A percentile compares a stretch with the other conserved stretches of the same genome.
Conservation (phyloP, 805 yeast genomes). For the Candida caryicola region DNA sequence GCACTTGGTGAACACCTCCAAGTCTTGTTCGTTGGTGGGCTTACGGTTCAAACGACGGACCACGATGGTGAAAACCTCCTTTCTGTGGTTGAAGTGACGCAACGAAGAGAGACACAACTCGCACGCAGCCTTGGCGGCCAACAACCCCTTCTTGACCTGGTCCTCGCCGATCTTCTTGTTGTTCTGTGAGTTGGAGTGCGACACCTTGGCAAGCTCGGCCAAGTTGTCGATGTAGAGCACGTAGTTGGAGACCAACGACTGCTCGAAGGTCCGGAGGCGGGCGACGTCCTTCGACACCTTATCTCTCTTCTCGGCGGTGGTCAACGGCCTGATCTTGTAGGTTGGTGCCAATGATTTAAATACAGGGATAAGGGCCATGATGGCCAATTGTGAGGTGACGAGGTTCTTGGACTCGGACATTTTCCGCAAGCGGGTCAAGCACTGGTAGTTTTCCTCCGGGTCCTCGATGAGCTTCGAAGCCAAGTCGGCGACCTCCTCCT, state of each 20-base stretch:
- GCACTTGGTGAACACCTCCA: slow-evolving; percentile 54
- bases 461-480: slow-evolving; percentile 79
- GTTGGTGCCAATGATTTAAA: slow-evolving; percentile 86
- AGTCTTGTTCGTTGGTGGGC: slow-evolving; percentile 48
- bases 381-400: slow-evolving; percentile 65
- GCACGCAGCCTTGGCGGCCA: slow-evolving; percentile 76
- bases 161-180: slow-evolving; percentile 27
- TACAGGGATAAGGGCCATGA: slow-evolving; percentile 78
- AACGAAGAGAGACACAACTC: slow-evolving; percentile 62
- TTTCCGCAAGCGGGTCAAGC: slow-evolving; percentile 62
- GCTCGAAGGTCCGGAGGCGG: slow-evolving; percentile 75
- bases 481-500: slow-evolving; percentile 79
- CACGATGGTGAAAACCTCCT: slow-evolving; percentile 66
- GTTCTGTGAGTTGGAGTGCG: slow-evolving; percentile 36
- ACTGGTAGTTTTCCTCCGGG: slow-evolving; percentile 78
- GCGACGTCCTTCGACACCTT: slow-evolving; percentile 83
- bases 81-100: slow-evolving; percentile 76
- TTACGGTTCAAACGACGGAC: slow-evolving; percentile 64
- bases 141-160: slow-evolving; percentile 46
- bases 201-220: slow-evolving; percentile 38
- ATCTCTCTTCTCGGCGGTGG: slow-evolving; percentile 78
- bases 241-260: slow-evolving; percentile 67
- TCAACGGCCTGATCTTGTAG: slow-evolving; percentile 77
- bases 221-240: slow-evolving; percentile 61
- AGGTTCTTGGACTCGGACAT: slow-evolving; percentile 68